Conservation (phyloP, 495 filamentous ascomycete genomes). For the Penicillium waksmanii region DNA sequence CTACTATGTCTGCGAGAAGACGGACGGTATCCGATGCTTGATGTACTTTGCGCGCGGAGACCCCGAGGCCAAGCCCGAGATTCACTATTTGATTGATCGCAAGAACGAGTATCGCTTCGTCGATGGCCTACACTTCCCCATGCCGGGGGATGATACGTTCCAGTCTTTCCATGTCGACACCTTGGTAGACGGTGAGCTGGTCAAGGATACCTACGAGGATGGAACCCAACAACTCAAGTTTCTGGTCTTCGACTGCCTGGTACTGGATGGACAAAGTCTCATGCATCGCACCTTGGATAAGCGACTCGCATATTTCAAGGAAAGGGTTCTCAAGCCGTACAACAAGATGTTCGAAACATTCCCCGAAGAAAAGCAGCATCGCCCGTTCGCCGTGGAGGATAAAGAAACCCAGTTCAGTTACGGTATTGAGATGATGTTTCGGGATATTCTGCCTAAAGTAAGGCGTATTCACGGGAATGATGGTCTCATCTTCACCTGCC, state of each 20-base stretch:
- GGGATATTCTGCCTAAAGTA: constrained; percentile 76
- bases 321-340: constrained; percentile 80
- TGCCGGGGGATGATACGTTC: constrained; percentile 59
- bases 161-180: constrained; percentile 76
- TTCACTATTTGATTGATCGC: constrained; percentile 89
- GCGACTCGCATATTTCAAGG: constrained; percentile 82
- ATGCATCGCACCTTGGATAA: constrained; percentile 85
- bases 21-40: constrained; percentile 92
- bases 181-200: constrained; percentile 90
- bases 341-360: constrained; percentile 66
- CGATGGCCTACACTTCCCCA: constrained; percentile 79
- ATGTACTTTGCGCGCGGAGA: constrained; percentile 76
- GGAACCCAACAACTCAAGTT: constrained; percentile 73
- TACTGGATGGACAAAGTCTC: constrained; percentile 73
- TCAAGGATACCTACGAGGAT: constrained; percentile 70
- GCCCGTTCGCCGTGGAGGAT: constrained; percentile 79
- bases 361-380: constrained; percentile 68
- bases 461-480: constrained; percentile 83
- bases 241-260: constrained; percentile 90
- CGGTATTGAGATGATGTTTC: constrained; percentile 89
- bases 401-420: constrained; percentile 89
- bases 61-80: constrained; percentile 53
- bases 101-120: constrained; percentile 94
- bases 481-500: constrained; percentile 94
- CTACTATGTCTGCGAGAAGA: constrained; percentile 98